Evolutionary conservation across 495 filamentous ascomycete species (phyloP).

Genomic region (Aspergillus kassunensis): DNA sequence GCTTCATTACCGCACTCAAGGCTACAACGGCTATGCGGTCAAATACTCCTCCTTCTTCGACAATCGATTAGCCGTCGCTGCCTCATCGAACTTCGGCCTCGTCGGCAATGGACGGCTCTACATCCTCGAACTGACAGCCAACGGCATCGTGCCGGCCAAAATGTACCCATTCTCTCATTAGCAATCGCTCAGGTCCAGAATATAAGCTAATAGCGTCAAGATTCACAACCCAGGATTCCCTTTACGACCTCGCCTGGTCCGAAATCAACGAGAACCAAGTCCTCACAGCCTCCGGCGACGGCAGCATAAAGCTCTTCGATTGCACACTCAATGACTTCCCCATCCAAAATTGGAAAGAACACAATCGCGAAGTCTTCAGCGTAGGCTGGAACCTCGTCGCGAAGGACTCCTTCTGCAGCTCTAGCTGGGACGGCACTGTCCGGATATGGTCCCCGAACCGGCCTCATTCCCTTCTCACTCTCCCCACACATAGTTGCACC

Average conservation of each 20-base stretch:
- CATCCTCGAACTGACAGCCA: conserved; percentile 71
- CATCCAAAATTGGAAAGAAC: conserved; percentile 83
- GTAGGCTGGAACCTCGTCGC: conserved; percentile 86
- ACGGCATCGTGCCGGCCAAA: conserved; percentile 80
- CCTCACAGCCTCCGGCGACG: conserved; percentile 81
- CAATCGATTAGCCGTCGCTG: conserved; percentile 80
- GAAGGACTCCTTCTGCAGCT: conserved; percentile 86
- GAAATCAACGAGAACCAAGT: conserved; percentile 94
- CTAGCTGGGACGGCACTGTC: conserved; percentile 90
- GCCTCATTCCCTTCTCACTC: conserved; percentile 66
- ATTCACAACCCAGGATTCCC: conserved; percentile 94
- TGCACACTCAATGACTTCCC: conserved; percentile 72
- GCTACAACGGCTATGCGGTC: conserved; percentile 90
- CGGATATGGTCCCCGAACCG: conserved; percentile 85
- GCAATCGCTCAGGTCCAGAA: no score
- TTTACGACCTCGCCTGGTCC: conserved; percentile 91
- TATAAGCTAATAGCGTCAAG: conserved; percentile 32
- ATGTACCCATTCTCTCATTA: conserved; percentile 39
- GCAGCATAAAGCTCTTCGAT: conserved; percentile 92
- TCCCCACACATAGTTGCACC: conserved; percentile 86
- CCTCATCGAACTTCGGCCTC: conserved; percentile 88
- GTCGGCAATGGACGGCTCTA: conserved; percentile 92
- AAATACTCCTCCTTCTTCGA: conserved; percentile 99
- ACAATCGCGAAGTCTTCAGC: conserved; percentile 85
- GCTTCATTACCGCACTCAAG: conserved; percentile 89